A percentile compares a stretch with the other conserved stretches of the same genome.
phyloP scores from a whole-genome alignment of 2,329 filamentous ascomycete genomes.

The Fusarium drepaniforme region DNA sequence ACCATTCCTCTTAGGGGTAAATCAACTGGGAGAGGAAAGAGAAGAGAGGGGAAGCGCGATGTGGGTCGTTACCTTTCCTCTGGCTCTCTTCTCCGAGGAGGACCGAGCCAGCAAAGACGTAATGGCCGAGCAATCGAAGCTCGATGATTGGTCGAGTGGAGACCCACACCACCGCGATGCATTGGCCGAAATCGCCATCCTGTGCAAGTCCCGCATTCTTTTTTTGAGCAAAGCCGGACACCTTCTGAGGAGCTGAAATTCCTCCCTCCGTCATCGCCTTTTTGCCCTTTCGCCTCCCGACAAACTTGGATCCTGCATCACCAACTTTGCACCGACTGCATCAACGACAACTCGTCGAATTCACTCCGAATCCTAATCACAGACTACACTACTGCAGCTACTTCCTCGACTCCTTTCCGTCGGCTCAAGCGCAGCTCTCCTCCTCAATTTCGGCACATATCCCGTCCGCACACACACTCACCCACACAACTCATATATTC shows the following conservation, averaged over 20 bases:
- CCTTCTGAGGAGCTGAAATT: constrained; percentile 29
- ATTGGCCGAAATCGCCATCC: constrained; percentile 48
- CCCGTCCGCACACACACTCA: constrained; percentile 1
- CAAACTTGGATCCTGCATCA: constrained; percentile 28
- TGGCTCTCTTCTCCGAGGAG: constrained; percentile 45
- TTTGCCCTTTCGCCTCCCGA: constrained; percentile 36
- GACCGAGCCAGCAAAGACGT: constrained; percentile 46
- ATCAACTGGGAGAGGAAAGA: neutral
- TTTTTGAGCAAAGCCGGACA: constrained; percentile 42
- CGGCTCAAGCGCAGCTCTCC: constrained; percentile 13
- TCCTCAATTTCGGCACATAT: constrained; percentile 7
- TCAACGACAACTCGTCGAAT: constrained; percentile 3
- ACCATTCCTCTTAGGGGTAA: neutral
- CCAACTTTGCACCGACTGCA: constrained; percentile 15
- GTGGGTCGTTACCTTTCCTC: constrained; percentile 23
- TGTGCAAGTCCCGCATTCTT: constrained; percentile 47
- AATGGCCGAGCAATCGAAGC: constrained; percentile 48
- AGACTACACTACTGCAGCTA: neutral
- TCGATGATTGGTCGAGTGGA: constrained; percentile 29
- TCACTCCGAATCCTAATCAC: constrained; percentile 19
- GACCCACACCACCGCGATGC: constrained; percentile 38
- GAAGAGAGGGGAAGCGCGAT: constrained; percentile 1
- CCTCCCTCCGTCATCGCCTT: constrained; percentile 40
- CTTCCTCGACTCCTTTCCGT: constrained; percentile 9
- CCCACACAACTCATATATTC: constrained; percentile 21